These are phyloP conservation scores for Senecio squalidus DNA, from an alignment of 140 eudicot species.

Conservation along the genomic window DNA sequence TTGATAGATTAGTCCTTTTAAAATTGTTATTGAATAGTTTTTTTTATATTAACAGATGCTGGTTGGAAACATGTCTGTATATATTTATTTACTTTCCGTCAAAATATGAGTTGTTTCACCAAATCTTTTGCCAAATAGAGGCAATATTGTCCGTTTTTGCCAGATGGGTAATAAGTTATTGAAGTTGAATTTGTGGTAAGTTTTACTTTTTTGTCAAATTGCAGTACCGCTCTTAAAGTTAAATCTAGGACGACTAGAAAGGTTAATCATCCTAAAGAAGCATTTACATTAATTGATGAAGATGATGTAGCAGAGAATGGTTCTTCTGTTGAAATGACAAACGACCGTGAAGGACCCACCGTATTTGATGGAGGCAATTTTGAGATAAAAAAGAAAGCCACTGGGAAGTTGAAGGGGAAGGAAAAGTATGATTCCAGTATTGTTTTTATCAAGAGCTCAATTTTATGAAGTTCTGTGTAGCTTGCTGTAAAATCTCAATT, in stretches of 20 bases:
- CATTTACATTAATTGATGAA: slow-evolving; percentile 20
- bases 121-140: neutral
- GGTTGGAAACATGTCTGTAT: neutral
- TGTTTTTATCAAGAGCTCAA: neutral
- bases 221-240: slow-evolving; percentile 23
- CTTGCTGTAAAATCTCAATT: neutral
- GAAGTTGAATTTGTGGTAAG: neutral
- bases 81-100: too few relatives aligned
- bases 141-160: neutral
- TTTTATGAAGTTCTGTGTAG: too few relatives aligned
- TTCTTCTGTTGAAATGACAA: slow-evolving; percentile 16
- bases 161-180: neutral
- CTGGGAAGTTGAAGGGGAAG: too few relatives aligned
- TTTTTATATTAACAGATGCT: neutral
- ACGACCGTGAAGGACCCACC: slow-evolving; percentile 7
- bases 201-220: slow-evolving; percentile 3
- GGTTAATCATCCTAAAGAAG: slow-evolving; percentile 27
- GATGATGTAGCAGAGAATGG: slow-evolving; percentile 25
- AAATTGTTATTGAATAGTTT: neutral
- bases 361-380: slow-evolving; percentile 11
- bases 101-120: neutral
- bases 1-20: too few relatives aligned
- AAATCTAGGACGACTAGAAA: slow-evolving; percentile 31
- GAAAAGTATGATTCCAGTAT: slow-evolving; percentile 24
- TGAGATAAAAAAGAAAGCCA: slow-evolving; percentile 3